Evolutionary conservation across 163 green algal species (phyloP).

Genomic region (Scenedesmus sp.): DNA sequence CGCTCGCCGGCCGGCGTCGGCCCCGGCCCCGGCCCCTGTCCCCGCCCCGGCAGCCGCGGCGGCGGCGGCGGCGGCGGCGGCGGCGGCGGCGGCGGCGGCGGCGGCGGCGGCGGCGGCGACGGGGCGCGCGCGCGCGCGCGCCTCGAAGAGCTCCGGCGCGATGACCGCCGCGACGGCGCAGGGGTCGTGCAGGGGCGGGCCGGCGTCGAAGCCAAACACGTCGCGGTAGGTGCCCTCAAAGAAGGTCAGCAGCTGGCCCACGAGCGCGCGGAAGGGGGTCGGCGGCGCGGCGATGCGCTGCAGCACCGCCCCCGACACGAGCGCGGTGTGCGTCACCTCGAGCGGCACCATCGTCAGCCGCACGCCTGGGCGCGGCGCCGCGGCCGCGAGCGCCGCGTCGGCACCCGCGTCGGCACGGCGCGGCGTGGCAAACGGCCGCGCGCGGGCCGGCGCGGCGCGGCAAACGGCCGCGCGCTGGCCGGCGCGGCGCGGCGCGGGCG

Average conservation of each 20-base stretch:
- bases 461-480: neutral
- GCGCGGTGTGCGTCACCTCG: constrained; percentile 92
- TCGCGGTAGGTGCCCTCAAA: constrained; percentile 86
- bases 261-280: constrained; percentile 65
- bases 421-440: neutral
- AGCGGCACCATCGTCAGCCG: constrained; percentile 92
- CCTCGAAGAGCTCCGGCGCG: constrained; percentile 81
- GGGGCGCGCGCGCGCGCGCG: constrained; percentile 24
- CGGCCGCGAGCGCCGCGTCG: no score
- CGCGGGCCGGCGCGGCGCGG: neutral
- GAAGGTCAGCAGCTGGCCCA: constrained; percentile 85
- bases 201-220: constrained; percentile 84
- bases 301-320: constrained; percentile 29
- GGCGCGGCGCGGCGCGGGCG: neutral
- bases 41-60: no score
- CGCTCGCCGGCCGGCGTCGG: no score
- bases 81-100: no score
- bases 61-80: no score
- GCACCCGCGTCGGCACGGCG: neutral
- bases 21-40: no score
- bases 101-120: no score
- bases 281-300: neutral
- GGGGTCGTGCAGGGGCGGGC: constrained; percentile 93
- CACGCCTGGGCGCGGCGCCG: no score
- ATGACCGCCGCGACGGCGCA: constrained; percentile 91